Base-by-base conservation (phyloP, 768 basidiomycete genomes). In the Naganishia vishniacii region DNA sequence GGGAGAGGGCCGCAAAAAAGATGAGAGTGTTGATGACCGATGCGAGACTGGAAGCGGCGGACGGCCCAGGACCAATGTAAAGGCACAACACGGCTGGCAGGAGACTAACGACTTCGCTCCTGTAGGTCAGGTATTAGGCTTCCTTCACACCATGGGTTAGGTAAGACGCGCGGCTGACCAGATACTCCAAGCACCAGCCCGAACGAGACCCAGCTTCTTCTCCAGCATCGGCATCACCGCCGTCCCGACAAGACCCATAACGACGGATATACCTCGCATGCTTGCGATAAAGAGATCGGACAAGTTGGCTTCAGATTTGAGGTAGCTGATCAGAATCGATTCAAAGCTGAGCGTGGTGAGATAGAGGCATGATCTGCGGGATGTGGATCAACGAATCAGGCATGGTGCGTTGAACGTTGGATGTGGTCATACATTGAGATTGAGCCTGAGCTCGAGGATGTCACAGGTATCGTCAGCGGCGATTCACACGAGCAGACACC, bases 181-280 rank as follows among this genome's bases (percentile, higher is more conserved):
- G 18, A 77, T 71, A 29, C 70, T 72, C 76, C 76, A 77, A 1
- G 71, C 72, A 34, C 76, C 76, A 2, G 74, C 75, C 48, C 75
- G 37, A 37, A 70, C 73, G 28, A 77, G 69, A 0, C 76, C 75
- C 15, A 77, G 44, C 26, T 40, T 45, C 3, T 61, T 64, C 48
- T 73, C 73, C n/a, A 75, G 61, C 6, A 51, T 29, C 2, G 76
- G 76, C 76, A 77, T 77, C n/a, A 72, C 66, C 20, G 64, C 69
- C 2, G 76, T 77, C 4, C 76, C 75, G 0, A 75, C 16, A 18
- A 77, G 46, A 11, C 75, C 73, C 12, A 71, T 73, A 4, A 73
- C 42, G 20, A 76, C 71, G 31, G 70, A 73, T 0, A 77, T 25
- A 9, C 74, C 75, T 37, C 74, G 64, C 73, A 73, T 75, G 31